These are phyloP conservation scores for Xylaria castorea DNA, from an alignment of 495 filamentous ascomycete genomes.

Conservation along the genomic window DNA sequence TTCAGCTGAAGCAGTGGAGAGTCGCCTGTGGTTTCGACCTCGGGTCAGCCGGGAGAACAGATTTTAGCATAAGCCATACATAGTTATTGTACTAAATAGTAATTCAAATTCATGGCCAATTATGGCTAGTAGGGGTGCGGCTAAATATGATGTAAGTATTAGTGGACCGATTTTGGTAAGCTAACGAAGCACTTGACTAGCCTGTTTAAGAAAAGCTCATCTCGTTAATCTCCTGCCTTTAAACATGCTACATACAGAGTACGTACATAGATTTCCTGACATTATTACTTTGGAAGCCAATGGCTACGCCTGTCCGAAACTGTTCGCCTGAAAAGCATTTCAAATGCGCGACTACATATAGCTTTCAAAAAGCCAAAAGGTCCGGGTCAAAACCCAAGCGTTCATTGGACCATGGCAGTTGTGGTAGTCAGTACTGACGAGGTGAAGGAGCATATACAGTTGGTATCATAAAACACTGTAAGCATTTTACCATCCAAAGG, in stretches of 20 bases:
- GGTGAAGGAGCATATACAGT: background rate
- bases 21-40: background rate
- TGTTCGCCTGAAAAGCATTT: background rate
- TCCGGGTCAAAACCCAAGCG: background rate
- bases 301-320: background rate
- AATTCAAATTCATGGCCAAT: background rate
- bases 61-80: background rate
- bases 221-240: background rate
- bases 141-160: background rate
- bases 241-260: background rate
- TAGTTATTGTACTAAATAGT: background rate
- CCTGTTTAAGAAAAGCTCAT: background rate
- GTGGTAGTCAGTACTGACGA: background rate
- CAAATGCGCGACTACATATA: background rate
- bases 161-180: background rate
- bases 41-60: slow-evolving; percentile 5
- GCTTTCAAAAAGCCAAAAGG: background rate
- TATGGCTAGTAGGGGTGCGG: background rate
- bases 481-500: background rate
- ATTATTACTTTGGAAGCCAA: background rate
- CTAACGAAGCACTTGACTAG: background rate
- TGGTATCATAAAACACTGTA: too few relatives aligned
- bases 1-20: background rate
- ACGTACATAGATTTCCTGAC: too few relatives aligned
- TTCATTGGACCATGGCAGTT: background rate